Conservation (phyloP, 2,329 filamentous ascomycete species). For the Lanzia echinophila region DNA sequence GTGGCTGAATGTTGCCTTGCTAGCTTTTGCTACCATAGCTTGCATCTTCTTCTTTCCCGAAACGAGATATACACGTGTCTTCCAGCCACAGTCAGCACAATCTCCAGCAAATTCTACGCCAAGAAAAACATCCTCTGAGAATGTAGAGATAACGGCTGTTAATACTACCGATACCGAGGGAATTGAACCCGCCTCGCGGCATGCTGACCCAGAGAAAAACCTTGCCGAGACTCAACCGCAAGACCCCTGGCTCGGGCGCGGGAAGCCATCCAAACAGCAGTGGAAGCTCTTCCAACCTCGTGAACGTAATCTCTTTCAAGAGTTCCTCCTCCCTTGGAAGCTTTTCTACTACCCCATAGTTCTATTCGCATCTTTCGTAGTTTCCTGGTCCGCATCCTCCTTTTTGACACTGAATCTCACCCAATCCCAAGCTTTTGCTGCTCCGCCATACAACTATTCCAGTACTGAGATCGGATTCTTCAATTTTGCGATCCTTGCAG, state of each 20-base stretch:
- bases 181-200: no score
- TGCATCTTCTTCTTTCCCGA: constrained; percentile 56
- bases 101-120: constrained; percentile 10
- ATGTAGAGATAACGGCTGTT: constrained; percentile 12
- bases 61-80: constrained; percentile 49
- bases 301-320: constrained; percentile 42
- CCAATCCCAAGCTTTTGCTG: constrained; percentile 35
- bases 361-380: constrained; percentile 54
- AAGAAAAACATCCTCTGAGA: constrained; percentile 17
- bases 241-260: constrained; percentile 50
- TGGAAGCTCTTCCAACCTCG: constrained; percentile 47
- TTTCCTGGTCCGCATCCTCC: constrained; percentile 50
- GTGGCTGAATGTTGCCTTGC: constrained; percentile 56
- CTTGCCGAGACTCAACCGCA: constrained; percentile 27
- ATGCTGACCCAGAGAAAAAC: background rate
- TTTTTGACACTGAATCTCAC: constrained; percentile 56
- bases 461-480: constrained; percentile 43
- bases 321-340: constrained; percentile 57
- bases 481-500: constrained; percentile 43
- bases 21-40: constrained; percentile 43
- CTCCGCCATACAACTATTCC: constrained; percentile 24
- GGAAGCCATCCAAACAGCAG: constrained; percentile 47
- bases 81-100: constrained; percentile 8
- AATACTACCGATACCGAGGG: no score
- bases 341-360: constrained; percentile 57